A percentile compares a stretch with the other conserved stretches of the same genome.
Evolutionary conservation across 163 green algal genomes (phyloP).

Genomic region (Volvox carteri): DNA sequence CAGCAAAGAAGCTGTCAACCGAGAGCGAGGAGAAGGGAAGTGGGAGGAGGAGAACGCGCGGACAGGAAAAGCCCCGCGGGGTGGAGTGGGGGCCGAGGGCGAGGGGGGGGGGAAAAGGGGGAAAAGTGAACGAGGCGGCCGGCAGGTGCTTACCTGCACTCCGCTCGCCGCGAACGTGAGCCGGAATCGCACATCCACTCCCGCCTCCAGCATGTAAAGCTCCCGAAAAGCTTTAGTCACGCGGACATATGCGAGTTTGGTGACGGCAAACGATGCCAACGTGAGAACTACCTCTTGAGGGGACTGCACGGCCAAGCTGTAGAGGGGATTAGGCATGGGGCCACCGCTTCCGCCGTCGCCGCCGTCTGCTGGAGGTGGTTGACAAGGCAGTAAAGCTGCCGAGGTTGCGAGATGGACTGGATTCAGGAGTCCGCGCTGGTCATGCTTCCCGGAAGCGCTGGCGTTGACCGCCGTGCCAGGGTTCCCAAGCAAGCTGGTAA

Average conservation of each 20-base stretch:
- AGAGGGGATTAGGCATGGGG: not conserved
- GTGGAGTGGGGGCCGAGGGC: no score
- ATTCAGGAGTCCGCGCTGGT: not conserved
- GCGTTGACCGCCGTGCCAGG: not conserved
- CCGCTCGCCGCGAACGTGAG: conserved; percentile 87
- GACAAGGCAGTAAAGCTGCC: not conserved
- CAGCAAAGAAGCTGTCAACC: no score
- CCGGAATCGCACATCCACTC: conserved; percentile 81
- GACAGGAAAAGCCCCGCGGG: no score
- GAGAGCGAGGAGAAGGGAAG: no score
- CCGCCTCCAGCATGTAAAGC: conserved; percentile 77
- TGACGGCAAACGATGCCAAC: conserved; percentile 89
- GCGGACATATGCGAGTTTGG: conserved; percentile 83
- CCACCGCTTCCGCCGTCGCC: not conserved
- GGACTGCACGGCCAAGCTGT: not conserved
- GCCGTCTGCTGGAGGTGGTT: not conserved
- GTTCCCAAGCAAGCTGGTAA: not conserved
- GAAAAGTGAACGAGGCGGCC: no score
- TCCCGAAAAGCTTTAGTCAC: conserved; percentile 80
- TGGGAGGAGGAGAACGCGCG: no score
- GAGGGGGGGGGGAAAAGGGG: no score
- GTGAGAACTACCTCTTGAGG: conserved; percentile 78
- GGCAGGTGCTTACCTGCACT: conserved; percentile 85
- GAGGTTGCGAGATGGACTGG: not conserved
- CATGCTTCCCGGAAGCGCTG: not conserved